Evolutionary conservation across 2,329 filamentous ascomycete species (phyloP), one percentile per base, ranked within the genome.

Genomic region (Aspergillus sp.): DNA sequence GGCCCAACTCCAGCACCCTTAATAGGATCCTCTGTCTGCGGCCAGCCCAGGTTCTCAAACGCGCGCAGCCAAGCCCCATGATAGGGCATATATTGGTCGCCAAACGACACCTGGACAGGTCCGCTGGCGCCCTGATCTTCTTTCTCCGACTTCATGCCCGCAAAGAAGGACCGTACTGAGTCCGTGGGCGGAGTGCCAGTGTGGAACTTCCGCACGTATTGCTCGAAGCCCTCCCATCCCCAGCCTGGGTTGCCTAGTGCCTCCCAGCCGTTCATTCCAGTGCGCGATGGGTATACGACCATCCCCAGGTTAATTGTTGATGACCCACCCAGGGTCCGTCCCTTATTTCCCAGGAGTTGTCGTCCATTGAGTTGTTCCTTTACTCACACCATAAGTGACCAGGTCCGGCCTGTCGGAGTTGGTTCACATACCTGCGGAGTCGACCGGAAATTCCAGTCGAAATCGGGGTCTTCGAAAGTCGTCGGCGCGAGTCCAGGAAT

Each of bases 261-360:
- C 37, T 72, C 72, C 80, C 81, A 83, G 1, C 71, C 68, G 49
- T 81, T 69, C 47, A 80, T 79, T 40, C 79, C 78, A 0, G 68
- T 64, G n/a, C 66, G 64, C 4, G 58, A 55, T 4, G 66, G 66
- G 23, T 65, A 65, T 14, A 67, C 40, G 8, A 65, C 33, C 14
- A 60, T 53, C 15, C 68, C 69, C 35, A 79, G 76, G 60, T 82
- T 82, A 31, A 82, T 59, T 0, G 78, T 73, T 9, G 71, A 79
- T 14, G 76, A 78, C 9, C 81, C 82, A 5, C 81, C 81, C 0
- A 84, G 71, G 0, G 81, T 77, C 51, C 79, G 79, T 35, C 79
- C 81, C 6, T 79, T 73, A 27, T 76, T 75, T 37, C 79, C 77
- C 2, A 66, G 54, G 12, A 81, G 75, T 3, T 71, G 62, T 1